Percentiles rank a stretch among this genome's conserved stretches.
These are phyloP conservation scores for Immersiporthe knoxdaviesiana DNA, from an alignment of 2,329 filamentous ascomycete genomes.

Conservation along the genomic window DNA sequence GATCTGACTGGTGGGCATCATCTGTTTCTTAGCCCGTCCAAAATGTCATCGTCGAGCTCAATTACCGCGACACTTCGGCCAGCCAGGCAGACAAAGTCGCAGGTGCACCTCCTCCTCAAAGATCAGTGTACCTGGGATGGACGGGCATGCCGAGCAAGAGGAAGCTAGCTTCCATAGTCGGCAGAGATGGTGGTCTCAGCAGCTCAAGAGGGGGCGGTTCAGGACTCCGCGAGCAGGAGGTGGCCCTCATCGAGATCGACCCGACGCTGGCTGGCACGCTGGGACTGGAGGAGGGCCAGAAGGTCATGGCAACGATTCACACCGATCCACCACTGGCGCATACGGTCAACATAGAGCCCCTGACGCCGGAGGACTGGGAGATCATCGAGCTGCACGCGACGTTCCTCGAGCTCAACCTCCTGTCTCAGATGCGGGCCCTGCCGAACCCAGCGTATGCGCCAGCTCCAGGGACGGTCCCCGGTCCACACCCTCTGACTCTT, in stretches of 20 bases:
- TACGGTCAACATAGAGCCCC: constrained; percentile 93
- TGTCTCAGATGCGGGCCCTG: constrained; percentile 89
- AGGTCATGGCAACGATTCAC: constrained; percentile 73
- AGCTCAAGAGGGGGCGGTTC: constrained; percentile 59
- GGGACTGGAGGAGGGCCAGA: constrained; percentile 80
- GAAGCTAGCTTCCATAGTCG: constrained; percentile 72
- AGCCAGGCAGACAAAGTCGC: constrained; percentile 46
- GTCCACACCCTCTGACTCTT: constrained; percentile 80
- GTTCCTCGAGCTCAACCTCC: constrained; percentile 90
- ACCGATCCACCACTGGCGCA: constrained; percentile 88
- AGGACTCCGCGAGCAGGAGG: constrained; percentile 72
- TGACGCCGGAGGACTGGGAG: constrained; percentile 97
- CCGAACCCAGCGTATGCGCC: constrained; percentile 77
- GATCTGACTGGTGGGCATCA: constrained; percentile 31
- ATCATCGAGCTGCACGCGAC: constrained; percentile 97
- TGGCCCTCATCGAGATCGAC: constrained; percentile 82
- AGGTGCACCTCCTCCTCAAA: constrained; percentile 51
- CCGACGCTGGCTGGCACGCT: constrained; percentile 78
- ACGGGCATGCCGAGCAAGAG: constrained; percentile 96
- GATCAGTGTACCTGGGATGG: constrained; percentile 90
- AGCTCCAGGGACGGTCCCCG: constrained; percentile 52
- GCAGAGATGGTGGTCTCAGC: constrained; percentile 74
- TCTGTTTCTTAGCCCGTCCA: constrained; percentile 70
- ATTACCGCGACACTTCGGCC: constrained; percentile 64
- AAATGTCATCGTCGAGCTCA: constrained; percentile 94